phyloP scores from a whole-genome alignment of 768 basidiomycete genomes.

The Asterophora lycoperdoides region DNA sequence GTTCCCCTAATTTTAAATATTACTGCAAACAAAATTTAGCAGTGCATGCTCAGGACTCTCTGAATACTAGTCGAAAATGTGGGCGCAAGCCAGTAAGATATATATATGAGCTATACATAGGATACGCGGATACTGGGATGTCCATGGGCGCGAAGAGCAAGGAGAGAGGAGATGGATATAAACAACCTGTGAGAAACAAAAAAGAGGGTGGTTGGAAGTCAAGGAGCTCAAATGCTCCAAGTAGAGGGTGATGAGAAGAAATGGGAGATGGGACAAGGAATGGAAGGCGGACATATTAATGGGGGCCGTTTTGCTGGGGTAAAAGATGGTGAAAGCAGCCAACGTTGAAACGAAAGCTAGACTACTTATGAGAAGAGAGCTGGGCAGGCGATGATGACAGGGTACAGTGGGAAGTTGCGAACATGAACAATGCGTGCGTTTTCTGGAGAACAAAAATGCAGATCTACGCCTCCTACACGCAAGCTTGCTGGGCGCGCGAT shows the following conservation, averaged over 20 bases:
- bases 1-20: too few species aligned
- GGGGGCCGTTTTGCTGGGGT: neutral
- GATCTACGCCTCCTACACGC: neutral
- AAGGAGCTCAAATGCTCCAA: neutral
- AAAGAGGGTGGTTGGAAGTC: too few species aligned
- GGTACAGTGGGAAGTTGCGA: neutral
- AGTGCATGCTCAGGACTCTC: too few species aligned
- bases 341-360: neutral
- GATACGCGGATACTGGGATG: neutral
- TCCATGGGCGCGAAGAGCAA: conserved; percentile 1
- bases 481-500: neutral
- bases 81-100: neutral
- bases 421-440: neutral
- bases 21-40: too few species aligned
- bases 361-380: neutral
- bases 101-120: conserved; percentile 7
- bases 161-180: neutral
- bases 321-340: neutral
- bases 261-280: neutral
- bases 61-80: neutral
- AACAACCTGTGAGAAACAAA: neutral
- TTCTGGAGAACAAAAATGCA: neutral
- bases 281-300: neutral
- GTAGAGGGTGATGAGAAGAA: neutral
- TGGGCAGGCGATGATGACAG: neutral